Percentiles rank a stretch among this genome's conserved stretches.
phyloP scores from a whole-genome alignment of 2,329 filamentous ascomycete species.

The Fusarium gaditjirri region DNA sequence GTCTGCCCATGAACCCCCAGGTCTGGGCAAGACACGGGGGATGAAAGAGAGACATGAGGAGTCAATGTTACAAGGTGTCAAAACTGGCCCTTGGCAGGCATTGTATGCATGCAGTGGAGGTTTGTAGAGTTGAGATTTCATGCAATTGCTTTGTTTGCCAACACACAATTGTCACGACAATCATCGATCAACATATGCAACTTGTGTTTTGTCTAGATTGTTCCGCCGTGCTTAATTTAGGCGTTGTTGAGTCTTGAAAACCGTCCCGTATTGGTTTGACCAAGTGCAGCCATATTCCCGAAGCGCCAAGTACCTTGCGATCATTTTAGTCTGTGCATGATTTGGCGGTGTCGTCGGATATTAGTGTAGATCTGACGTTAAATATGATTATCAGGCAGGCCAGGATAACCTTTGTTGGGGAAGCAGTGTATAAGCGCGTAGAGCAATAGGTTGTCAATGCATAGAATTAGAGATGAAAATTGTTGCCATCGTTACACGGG shows the following conservation, averaged over 20 bases:
- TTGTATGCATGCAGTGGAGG: constrained; percentile 11
- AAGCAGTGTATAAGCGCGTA: not conserved
- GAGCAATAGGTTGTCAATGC: not conserved
- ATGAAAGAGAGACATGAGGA: constrained; percentile 17
- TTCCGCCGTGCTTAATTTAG: constrained; percentile 14
- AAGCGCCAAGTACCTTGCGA: constrained; percentile 29
- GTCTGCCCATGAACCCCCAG: constrained; percentile 15
- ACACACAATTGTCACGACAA: constrained; percentile 40
- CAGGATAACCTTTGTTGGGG: not conserved
- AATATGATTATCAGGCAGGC: constrained; percentile 2
- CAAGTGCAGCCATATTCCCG: constrained; percentile 36
- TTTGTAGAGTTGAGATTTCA: constrained; percentile 12
- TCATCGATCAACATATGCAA: constrained; percentile 12
- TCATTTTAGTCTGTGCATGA: constrained; percentile 32
- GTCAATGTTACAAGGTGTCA: constrained; percentile 2
- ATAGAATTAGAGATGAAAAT: not conserved
- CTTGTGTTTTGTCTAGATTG: constrained; percentile 11
- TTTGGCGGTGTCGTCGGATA: constrained; percentile 35
- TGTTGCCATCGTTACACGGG: constrained; percentile 4
- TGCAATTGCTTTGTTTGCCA: constrained; percentile 21
- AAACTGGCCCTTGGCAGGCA: constrained; percentile 1
- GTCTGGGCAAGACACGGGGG: constrained; percentile 30
- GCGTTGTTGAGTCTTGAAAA: constrained; percentile 15
- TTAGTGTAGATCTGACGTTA: constrained; percentile 32
- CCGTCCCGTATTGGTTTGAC: constrained; percentile 14